Evolutionary conservation across 768 basidiomycete genomes (phyloP), one percentile per base, ranked within the genome.

Genomic region (Phylloporus rhodoxanthus): DNA sequence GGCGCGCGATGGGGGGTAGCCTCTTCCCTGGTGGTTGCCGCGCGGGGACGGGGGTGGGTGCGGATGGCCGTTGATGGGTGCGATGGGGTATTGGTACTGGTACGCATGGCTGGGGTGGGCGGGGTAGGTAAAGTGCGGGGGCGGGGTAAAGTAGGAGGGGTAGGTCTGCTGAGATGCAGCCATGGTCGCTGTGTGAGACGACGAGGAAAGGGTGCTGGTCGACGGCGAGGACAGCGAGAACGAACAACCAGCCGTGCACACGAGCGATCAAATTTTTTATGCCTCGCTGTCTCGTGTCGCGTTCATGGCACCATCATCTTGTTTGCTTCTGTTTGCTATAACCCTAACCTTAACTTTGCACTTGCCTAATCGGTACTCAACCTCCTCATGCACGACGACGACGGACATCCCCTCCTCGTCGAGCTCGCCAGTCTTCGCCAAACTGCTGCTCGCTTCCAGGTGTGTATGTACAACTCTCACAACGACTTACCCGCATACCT

Each of bases 381-480:
- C 37, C 42, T 28, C 14, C 29, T 23, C 32, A 58, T 50, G 50
- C 44, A 55, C 50, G 41, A 49, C 49, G 67, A 19, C 44, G 72
- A 30, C 44, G 72, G 72, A 20, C 54, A 64, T 20, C 76, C 79
- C 46, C 76, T 79, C 38, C 61, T 79, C 37, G 55, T 67, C 30
- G 78, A 81, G 61, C 66, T 81, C 20, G 58, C 66, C 15, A 75
- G 72, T 54, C 69, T 80, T 34, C 70, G 72, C 49, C 58, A 65
- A n/a, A 71, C 75, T 1, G 70, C 78, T 2, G 68, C 69, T 32
- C 73, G 70, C 13, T 79, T 78, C 51, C 79, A 81, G 75, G 79
- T 74, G 64, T 64, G 29, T 59, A 1, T 5, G 1, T 0, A 2
- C 7, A 0, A 5, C 9, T 8, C 5, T 21, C n/a, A 7, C 4